Evolutionary conservation across 768 basidiomycete genomes (phyloP), one percentile per base, ranked within the genome.

Genomic region (Phaeotremella skinneri): DNA sequence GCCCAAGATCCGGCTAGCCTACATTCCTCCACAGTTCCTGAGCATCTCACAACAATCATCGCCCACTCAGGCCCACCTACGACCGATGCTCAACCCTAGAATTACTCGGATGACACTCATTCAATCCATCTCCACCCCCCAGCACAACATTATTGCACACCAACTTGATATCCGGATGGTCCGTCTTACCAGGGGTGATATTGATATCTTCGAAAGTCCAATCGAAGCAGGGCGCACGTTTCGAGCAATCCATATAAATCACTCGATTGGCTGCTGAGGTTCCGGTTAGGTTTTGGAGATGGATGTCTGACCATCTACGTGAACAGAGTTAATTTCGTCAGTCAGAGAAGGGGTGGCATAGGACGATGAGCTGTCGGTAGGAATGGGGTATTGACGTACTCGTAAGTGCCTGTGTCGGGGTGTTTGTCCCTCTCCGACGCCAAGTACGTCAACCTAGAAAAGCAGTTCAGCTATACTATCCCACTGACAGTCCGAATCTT

Each of bases 61-160:
- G n/a, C n/a, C n/a, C n/a, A n/a, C n/a, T n/a, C n/a, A n/a, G n/a
- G n/a, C n/a, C n/a, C n/a, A n/a, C n/a, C 37, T 39, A 39, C 9
- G 37, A 9, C n/a, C 37, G 37, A 39, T 39, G 49, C 50, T 64
- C 62, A 4, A 60, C 31, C 17, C 39, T 59, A 13, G 68, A 70
- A 30, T 65, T 58, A 42, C 68, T 70, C 4, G 68, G 65, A 43
- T 70, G 68, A 59, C 68, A 70, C 23, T 54, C 47, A 55, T 59
- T 58, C 58, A 70, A 34, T 17, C 68, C 68, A 48, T 70, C 63
- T n/a, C 49, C 47, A 4, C 62, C 65, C 25, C 63, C 68, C 1
- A 67, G 37, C 2, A 65, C 66, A 17, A 67, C 49, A 43, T 70
- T 70, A 58, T 70, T 70, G 50, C 68, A 70, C 20, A 67, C 67